These are phyloP conservation scores for Mallotus nudiflorus DNA, from an alignment of 345 rosid species.

Conservation along the genomic window DNA sequence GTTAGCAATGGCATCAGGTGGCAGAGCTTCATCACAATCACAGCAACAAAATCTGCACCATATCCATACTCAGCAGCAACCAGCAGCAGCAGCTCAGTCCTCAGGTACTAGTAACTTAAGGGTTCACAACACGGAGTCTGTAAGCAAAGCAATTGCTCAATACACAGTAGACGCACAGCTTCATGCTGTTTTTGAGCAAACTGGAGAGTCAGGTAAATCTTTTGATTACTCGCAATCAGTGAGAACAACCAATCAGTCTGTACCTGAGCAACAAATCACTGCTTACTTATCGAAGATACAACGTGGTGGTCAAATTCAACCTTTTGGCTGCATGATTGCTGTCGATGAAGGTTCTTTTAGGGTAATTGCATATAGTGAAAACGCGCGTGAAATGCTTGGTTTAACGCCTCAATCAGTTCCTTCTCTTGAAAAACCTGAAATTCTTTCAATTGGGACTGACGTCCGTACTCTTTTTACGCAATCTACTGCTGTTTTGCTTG, in stretches of 20 bases:
- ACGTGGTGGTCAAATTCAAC: conserved; percentile 88
- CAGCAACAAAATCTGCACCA: neutral
- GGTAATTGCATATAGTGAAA: conserved; percentile 77
- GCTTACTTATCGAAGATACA: conserved; percentile 84
- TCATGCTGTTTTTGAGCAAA: conserved; percentile 89
- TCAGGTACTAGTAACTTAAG: conserved; percentile 46
- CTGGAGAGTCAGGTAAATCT: conserved; percentile 84
- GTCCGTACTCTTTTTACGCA: conserved; percentile 66
- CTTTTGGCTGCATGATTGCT: conserved; percentile 89
- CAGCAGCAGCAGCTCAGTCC: conserved; percentile 35
- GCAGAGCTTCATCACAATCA: conserved; percentile 19
- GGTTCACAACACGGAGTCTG: conserved; percentile 47
- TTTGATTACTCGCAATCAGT: conserved; percentile 83
- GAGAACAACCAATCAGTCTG: conserved; percentile 53
- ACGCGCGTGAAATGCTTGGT: conserved; percentile 89
- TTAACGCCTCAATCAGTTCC: conserved; percentile 84
- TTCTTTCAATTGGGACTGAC: conserved; percentile 65
- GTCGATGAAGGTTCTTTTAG: conserved; percentile 68
- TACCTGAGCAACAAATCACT: conserved; percentile 84
- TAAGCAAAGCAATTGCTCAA: conserved; percentile 90
- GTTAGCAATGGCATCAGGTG: conserved; percentile 40
- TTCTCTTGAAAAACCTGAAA: conserved; percentile 65
- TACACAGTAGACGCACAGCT: conserved; percentile 91
- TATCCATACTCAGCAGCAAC: neutral
- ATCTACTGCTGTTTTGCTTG: conserved; percentile 59